These are phyloP conservation scores for Aspergillus pseudoglaucus DNA, from an alignment of 2,329 filamentous ascomycete genomes.

Conservation along the genomic window DNA sequence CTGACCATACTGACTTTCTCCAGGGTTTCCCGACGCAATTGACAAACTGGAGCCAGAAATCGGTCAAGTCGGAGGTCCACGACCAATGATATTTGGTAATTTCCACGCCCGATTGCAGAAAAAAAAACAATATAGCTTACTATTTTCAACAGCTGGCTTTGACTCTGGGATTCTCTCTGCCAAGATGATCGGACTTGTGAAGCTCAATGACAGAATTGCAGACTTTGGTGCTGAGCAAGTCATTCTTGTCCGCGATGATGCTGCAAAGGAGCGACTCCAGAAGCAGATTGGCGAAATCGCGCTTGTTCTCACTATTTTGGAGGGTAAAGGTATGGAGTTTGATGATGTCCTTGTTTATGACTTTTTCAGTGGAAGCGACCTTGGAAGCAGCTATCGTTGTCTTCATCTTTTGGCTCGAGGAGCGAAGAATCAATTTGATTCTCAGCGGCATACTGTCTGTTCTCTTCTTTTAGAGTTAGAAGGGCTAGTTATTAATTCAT, in stretches of 20 bases:
- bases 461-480: not conserved
- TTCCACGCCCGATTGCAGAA: not conserved
- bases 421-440: conserved; percentile 9
- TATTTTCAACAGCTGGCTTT: conserved; percentile 8
- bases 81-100: conserved; percentile 15
- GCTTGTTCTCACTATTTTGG: conserved; percentile 25
- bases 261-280: conserved; percentile 16
- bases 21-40: too few species aligned
- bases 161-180: conserved; percentile 13
- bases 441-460: conserved; percentile 13
- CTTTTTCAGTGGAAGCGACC: conserved; percentile 18
- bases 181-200: conserved; percentile 15
- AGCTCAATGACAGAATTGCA: conserved; percentile 13
- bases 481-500: too few species aligned
- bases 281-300: conserved; percentile 19
- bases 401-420: conserved; percentile 9
- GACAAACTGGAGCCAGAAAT: not conserved
- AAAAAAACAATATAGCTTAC: conserved; percentile 1
- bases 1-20: too few species aligned
- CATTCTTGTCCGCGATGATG: conserved; percentile 28
- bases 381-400: conserved; percentile 16
- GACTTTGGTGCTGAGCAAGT: conserved; percentile 31
- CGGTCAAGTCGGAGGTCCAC: conserved; percentile 20
- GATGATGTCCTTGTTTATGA: conserved; percentile 29
- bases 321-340: conserved; percentile 33